phyloP scores from a whole-genome alignment of 2,329 filamentous ascomycete species.

The Calonectria crousiana region DNA sequence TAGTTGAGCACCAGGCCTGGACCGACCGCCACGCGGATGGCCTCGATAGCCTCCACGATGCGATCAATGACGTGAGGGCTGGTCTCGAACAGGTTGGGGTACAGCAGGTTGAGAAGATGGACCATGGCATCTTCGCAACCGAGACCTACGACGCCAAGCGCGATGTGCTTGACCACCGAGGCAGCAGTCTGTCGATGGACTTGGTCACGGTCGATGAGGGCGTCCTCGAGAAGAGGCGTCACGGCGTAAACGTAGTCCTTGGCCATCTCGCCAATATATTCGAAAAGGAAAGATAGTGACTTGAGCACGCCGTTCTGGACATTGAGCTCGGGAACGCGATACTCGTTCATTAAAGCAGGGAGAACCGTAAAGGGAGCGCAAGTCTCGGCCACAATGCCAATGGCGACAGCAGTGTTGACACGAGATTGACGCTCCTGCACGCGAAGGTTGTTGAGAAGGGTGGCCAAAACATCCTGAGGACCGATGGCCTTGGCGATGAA shows the following conservation, averaged over 20 bases:
- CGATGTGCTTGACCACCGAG: constrained; percentile 97
- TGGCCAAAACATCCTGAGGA: constrained; percentile 95
- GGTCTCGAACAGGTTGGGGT: constrained; percentile 97
- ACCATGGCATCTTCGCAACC: constrained; percentile 99
- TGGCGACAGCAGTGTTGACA: constrained; percentile 98
- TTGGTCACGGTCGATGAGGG: constrained; percentile 96
- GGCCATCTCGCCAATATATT: constrained; percentile 99
- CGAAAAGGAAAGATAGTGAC: constrained; percentile 95
- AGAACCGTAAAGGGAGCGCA: constrained; percentile 98
- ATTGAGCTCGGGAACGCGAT: constrained; percentile 97
- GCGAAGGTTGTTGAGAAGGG: constrained; percentile 93
- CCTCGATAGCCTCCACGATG: constrained; percentile 97
- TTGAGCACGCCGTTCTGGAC: constrained; percentile 99
- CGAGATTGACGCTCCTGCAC: constrained; percentile 98
- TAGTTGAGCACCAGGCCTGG: constrained; percentile 97
- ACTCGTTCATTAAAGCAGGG: constrained; percentile 99
- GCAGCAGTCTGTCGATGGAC: constrained; percentile 98
- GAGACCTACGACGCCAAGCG: constrained; percentile 94
- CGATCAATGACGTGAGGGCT: constrained; percentile 98
- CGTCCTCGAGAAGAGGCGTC: constrained; percentile 94
- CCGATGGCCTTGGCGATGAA: constrained; percentile 99
- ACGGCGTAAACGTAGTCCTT: constrained; percentile 99
- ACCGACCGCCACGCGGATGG: constrained; percentile 92
- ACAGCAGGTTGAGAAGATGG: constrained; percentile 94
- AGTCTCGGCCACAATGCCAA: constrained; percentile 98